Evolutionary conservation across 1,139 yeast genomes (phyloP).

Genomic region (Yarrowia galli): DNA sequence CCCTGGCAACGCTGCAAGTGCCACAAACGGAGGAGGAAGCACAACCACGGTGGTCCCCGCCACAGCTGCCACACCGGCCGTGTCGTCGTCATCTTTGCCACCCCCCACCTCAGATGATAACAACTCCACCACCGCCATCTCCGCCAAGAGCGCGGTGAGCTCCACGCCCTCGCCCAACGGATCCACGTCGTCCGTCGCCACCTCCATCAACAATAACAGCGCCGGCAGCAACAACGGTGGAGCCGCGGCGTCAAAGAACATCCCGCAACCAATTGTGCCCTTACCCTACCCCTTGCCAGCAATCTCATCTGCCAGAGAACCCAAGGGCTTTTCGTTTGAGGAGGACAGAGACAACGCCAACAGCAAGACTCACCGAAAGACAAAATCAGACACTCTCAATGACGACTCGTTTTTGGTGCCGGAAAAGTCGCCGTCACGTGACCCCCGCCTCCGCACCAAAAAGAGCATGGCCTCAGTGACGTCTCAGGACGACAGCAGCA

Average conservation of each 20-base stretch:
- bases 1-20: not conserved
- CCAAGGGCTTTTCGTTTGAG: conserved; percentile 23
- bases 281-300: conserved; percentile 31
- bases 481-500: not conserved
- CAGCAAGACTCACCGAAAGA: conserved; percentile 28
- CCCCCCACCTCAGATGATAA: not conserved
- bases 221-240: not conserved
- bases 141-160: not conserved
- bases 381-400: conserved; percentile 25
- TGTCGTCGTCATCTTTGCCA: not conserved
- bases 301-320: conserved; percentile 19
- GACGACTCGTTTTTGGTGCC: conserved; percentile 31
- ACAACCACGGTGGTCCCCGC: not conserved
- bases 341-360: not conserved
- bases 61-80: not conserved
- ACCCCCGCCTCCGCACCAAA: conserved; percentile 18
- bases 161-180: conserved; percentile 15
- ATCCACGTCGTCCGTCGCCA: conserved; percentile 18
- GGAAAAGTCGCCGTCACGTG: conserved; percentile 27
- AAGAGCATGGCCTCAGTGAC: conserved; percentile 19
- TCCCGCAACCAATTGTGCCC: conserved; percentile 29
- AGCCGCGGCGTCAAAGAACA: not conserved
- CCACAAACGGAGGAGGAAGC: not conserved
- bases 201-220: conserved; percentile 18
- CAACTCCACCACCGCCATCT: not conserved